A percentile compares a stretch with the other conserved stretches of the same genome.
Conservation (phyloP, 176 grass and related monocot genomes). For the Carex littledalei region DNA sequence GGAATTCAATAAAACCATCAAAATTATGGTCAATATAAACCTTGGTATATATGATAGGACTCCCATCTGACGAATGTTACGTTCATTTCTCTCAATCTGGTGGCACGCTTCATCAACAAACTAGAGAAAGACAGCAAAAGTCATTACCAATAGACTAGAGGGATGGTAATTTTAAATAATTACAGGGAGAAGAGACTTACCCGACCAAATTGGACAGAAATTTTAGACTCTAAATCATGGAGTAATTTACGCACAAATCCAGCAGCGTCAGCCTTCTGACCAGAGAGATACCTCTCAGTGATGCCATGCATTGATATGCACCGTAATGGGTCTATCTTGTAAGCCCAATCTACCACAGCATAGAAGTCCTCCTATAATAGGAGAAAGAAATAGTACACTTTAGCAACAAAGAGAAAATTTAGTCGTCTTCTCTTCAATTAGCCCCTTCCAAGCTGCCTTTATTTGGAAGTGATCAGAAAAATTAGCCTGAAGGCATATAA, state of each 20-base stretch:
- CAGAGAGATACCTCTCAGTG: constrained; percentile 95
- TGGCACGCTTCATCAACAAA: constrained; percentile 99
- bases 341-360: constrained; percentile 96
- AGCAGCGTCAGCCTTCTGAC: constrained; percentile 98
- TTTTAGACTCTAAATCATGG: constrained; percentile 93
- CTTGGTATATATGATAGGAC: constrained; percentile 91
- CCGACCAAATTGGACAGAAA: constrained; percentile 85
- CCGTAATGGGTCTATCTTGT: constrained; percentile 95
- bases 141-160: background rate
- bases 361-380: constrained; percentile 82
- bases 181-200: constrained; percentile 44
- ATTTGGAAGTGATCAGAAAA: background rate
- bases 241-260: constrained; percentile 96
- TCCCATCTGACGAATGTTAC: constrained; percentile 74
- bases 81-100: constrained; percentile 98
- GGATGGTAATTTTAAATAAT: background rate
- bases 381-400: background rate
- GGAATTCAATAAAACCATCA: background rate
- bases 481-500: background rate
- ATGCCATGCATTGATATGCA: constrained; percentile 99
- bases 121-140: constrained; percentile 32
- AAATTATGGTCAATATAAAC: constrained; percentile 31
- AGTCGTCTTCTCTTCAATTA: background rate
- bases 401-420: background rate
- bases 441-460: background rate